Base-by-base conservation (phyloP, 1,284 basidiomycete species). In the Moniliella sp. region DNA sequence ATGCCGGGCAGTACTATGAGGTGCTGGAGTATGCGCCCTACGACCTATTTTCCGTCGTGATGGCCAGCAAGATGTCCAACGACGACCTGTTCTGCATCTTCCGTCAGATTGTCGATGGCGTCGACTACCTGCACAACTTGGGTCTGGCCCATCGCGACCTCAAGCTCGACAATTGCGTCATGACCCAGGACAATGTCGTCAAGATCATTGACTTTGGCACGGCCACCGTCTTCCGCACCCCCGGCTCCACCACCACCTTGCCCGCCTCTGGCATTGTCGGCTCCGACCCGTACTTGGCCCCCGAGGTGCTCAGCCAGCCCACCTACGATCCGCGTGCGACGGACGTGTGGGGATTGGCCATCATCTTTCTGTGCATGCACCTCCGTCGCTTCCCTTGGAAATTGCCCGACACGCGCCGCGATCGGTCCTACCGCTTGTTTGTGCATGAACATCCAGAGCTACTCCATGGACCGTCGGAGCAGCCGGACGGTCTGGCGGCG, bases 161-260 rank as follows among this genome's bases (percentile, higher is more conserved):
- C 62, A 99, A 99, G 65, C 76, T 99, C 43, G 91, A 99, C 67
- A 99, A 99, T 63, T 97, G 91, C 61, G 91, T 99, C 64, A 91
- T 99, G 81, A 93, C 81, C 17, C 68, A 68, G 3, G 70, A 76
- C 55, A 86, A 93, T 58, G 73, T 91, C 45, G 80, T 99, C 67
- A 99, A 99, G 64, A 72, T 99, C 43, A 99, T 99, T 65, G 91
- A 99, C 64, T 99, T 99, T 64, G 91, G 91, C 30, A 97, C 91
- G 1, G 91, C 91, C 10, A 88, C 86, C 38, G 88, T 99, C 35
- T 99, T 99, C 67, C 83, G 91, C 53, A 94, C 94, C 52, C 91
- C 91, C 0, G 88, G 86, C 40, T 55, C 57, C 36, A 46, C 36
- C 35, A 49, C 50, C 28, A 49, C 57, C 13, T 43, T 56, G 5